Conservation (phyloP, 2,329 filamentous ascomycete genomes). For the Monosporascus sp. region DNA sequence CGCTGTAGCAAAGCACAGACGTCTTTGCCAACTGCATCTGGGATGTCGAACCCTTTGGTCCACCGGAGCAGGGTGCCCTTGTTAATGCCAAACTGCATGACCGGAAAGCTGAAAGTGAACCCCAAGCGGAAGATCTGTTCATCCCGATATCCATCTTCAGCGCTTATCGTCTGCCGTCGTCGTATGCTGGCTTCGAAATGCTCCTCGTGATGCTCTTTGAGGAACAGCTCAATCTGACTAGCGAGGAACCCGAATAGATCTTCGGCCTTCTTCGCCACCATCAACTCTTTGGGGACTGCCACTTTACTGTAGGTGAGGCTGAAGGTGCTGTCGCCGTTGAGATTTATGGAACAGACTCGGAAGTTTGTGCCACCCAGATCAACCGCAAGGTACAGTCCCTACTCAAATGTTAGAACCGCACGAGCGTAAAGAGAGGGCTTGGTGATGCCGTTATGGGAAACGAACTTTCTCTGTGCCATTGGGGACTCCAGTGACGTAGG, state of each 20-base stretch:
- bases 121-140: slow-evolving; percentile 86
- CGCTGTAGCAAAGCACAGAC: slow-evolving; percentile 85
- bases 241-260: slow-evolving; percentile 92
- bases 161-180: slow-evolving; percentile 57
- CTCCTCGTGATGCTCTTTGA: slow-evolving; percentile 81
- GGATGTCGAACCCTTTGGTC: slow-evolving; percentile 98
- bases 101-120: slow-evolving; percentile 99
- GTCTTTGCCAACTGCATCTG: slow-evolving; percentile 90
- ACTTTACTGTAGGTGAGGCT: slow-evolving; percentile 90
- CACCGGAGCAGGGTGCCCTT: slow-evolving; percentile 90
- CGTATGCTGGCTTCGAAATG: slow-evolving; percentile 71
- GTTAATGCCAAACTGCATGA: slow-evolving; percentile 91
- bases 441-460: not conserved
- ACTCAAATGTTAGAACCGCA: slow-evolving; percentile 3
- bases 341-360: slow-evolving; percentile 88
- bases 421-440: not conserved
- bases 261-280: slow-evolving; percentile 79
- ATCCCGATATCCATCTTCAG: slow-evolving; percentile 56
- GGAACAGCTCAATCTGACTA: slow-evolving; percentile 84
- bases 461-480: slow-evolving; percentile 94
- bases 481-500: slow-evolving; percentile 91
- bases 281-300: slow-evolving; percentile 81
- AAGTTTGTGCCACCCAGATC: slow-evolving; percentile 99
- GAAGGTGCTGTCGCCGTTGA: slow-evolving; percentile 94
- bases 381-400: slow-evolving; percentile 94